Conservation (phyloP, 1,284 basidiomycete genomes). For the Kalmanozyma brasiliensis region DNA sequence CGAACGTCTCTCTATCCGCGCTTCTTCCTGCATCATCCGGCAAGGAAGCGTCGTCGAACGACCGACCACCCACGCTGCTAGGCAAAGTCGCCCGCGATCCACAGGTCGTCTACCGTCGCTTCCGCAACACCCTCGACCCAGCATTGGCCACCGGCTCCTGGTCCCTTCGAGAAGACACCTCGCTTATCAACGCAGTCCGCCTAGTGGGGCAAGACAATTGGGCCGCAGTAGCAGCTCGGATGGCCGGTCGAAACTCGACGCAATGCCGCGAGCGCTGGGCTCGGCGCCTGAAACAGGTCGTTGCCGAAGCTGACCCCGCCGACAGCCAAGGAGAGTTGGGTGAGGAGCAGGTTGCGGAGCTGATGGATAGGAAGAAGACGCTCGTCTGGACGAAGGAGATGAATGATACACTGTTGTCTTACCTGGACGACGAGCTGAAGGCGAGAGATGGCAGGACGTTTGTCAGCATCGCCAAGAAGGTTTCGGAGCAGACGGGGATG, state of each 20-base stretch:
- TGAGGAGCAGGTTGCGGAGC: conserved; percentile 1
- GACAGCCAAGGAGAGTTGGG: conserved; percentile 5
- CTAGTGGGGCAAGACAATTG: conserved; percentile 25
- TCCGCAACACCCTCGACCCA: conserved; percentile 36
- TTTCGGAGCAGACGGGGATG: conserved; percentile 10
- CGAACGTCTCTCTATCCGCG: conserved; percentile 14
- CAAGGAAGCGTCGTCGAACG: neutral
- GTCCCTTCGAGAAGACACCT: conserved; percentile 27
- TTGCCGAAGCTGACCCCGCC: conserved; percentile 1
- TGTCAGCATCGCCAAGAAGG: conserved; percentile 13
- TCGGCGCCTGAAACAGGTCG: conserved; percentile 26
- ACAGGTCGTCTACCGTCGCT: conserved; percentile 25
- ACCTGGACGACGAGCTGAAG: conserved; percentile 14
- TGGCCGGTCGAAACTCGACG: conserved; percentile 28
- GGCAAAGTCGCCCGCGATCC: conserved; percentile 34
- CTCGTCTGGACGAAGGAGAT: conserved; percentile 26
- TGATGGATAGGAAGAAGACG: conserved; percentile 16
- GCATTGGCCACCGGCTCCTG: conserved; percentile 33
- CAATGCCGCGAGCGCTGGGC: conserved; percentile 45
- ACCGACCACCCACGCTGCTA: conserved; percentile 10
- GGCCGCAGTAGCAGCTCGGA: conserved; percentile 21
- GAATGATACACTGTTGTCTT: conserved; percentile 18
- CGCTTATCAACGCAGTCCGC: conserved; percentile 22
- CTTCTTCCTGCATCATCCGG: neutral
- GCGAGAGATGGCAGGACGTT: conserved; percentile 17